Conservation (phyloP, 192 early-diverging fungal species). For the Backusella parvicylindrica region DNA sequence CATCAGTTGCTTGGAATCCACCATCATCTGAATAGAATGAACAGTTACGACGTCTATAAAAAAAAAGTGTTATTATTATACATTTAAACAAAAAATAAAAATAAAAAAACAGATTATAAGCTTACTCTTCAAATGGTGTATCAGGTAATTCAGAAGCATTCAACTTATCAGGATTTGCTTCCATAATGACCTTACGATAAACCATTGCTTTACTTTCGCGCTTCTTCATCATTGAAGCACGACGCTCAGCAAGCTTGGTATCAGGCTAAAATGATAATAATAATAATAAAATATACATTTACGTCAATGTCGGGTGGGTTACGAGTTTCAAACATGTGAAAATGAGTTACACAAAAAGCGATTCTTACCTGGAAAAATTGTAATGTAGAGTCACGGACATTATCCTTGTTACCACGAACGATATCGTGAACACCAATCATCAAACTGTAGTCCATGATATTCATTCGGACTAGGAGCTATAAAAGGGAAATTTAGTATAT, state of each 20-base stretch:
- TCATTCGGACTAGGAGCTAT: slow-evolving; percentile 25
- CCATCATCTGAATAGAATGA: slow-evolving; percentile 89
- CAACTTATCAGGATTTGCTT: slow-evolving; percentile 56
- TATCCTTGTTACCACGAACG: slow-evolving; percentile 80
- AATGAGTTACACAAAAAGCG: not conserved
- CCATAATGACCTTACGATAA: slow-evolving; percentile 46
- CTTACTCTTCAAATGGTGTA: slow-evolving; percentile 35
- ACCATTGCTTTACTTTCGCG: slow-evolving; percentile 50
- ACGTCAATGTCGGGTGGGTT: not conserved
- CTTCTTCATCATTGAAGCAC: slow-evolving; percentile 40
- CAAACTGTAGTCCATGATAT: slow-evolving; percentile 92
- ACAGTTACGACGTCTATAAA: slow-evolving; percentile 62
- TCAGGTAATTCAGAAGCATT: slow-evolving; percentile 59
- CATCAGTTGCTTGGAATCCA: slow-evolving; percentile 81
- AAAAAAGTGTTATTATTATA: not conserved
- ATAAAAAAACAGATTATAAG: no score
- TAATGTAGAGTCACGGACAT: slow-evolving; percentile 91
- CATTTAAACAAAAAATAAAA: not conserved
- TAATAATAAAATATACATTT: not conserved
- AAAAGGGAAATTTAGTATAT: not conserved
- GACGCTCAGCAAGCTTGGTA: slow-evolving; percentile 40
- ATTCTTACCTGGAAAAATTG: slow-evolving; percentile 60
- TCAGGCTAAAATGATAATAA: slow-evolving; percentile 16
- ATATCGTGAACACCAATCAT: slow-evolving; percentile 93
- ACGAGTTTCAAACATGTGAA: not conserved